Conservation (phyloP, 495 filamentous ascomycete genomes). For the Extremus antarcticus region DNA sequence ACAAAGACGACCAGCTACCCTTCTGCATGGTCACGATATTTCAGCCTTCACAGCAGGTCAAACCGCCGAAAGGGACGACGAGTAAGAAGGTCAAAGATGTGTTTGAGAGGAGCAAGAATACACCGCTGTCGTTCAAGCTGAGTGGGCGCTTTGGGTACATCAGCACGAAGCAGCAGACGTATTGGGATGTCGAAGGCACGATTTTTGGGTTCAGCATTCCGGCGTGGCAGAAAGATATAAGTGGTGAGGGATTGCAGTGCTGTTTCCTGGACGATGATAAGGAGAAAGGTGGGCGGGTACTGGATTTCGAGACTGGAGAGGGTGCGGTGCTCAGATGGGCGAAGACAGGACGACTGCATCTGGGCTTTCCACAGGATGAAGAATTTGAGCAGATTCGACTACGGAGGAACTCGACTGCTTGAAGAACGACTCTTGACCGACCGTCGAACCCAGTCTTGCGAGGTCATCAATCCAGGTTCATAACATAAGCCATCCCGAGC, state of each 20-base stretch:
- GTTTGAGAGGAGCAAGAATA: slow-evolving; percentile 17
- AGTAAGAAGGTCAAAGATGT: slow-evolving; percentile 9
- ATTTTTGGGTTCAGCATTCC: slow-evolving; percentile 21
- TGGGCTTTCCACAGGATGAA: slow-evolving; percentile 21
- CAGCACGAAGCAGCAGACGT: slow-evolving; percentile 10
- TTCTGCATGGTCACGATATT: slow-evolving; percentile 21
- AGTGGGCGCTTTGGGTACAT: slow-evolving; percentile 15
- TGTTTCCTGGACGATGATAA: slow-evolving; percentile 16
- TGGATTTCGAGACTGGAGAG: slow-evolving; percentile 19
- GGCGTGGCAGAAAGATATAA: slow-evolving; percentile 17
- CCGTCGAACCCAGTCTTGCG: background rate
- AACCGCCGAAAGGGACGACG: slow-evolving; percentile 5
- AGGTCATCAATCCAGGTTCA: too few species aligned
- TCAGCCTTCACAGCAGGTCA: slow-evolving; percentile 8
- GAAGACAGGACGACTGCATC: slow-evolving; percentile 20
- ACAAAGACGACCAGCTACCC: slow-evolving; percentile 12
- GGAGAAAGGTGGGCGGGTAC: slow-evolving; percentile 16
- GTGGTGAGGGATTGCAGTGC: slow-evolving; percentile 18
- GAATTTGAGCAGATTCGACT: slow-evolving; percentile 8
- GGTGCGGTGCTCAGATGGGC: slow-evolving; percentile 17
- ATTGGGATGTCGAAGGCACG: slow-evolving; percentile 17
- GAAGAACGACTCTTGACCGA: too few species aligned
- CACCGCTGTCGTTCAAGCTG: slow-evolving; percentile 18
- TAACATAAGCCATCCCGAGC: background rate
- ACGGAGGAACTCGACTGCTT: background rate